Percentiles rank a stretch among this genome's conserved stretches.
Conservation (phyloP, 2,329 filamentous ascomycete genomes). For the Piedraia hortae region DNA sequence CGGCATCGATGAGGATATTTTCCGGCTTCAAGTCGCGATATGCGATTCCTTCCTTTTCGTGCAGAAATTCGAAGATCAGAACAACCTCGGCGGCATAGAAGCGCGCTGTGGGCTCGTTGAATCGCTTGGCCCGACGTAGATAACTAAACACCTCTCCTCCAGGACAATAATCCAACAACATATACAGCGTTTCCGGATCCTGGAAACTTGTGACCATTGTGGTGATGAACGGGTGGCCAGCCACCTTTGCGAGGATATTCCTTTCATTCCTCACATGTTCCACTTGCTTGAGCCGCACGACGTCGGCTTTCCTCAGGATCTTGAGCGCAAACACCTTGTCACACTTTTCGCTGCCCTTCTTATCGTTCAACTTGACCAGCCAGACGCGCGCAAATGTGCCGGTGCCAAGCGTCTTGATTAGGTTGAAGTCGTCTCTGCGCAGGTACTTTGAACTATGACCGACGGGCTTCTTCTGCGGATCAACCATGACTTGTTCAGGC, state of each 20-base stretch:
- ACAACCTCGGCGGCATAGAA: slow-evolving; percentile 73
- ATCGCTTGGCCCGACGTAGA: slow-evolving; percentile 46
- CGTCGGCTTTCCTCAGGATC: slow-evolving; percentile 38
- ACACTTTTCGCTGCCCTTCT: slow-evolving; percentile 20
- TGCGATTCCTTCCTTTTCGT: slow-evolving; percentile 53
- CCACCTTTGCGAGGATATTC: slow-evolving; percentile 46
- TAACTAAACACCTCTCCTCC: slow-evolving; percentile 71
- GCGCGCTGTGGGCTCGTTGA: slow-evolving; percentile 49
- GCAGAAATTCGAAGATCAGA: slow-evolving; percentile 51
- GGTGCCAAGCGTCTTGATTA: slow-evolving; percentile 50
- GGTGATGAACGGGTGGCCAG: slow-evolving; percentile 63
- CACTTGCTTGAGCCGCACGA: slow-evolving; percentile 62
- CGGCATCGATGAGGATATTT: slow-evolving; percentile 49
- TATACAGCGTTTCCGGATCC: slow-evolving; percentile 51
- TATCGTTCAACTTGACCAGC: slow-evolving; percentile 35
- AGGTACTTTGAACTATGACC: slow-evolving; percentile 21
- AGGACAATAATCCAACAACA: slow-evolving; percentile 60
- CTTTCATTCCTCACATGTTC: slow-evolving; percentile 70
- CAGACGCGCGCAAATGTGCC: slow-evolving; percentile 58
- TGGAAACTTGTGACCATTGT: slow-evolving; percentile 53
- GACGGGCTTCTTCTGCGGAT: slow-evolving; percentile 18
- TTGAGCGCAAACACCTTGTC: slow-evolving; percentile 55
- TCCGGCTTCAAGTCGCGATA: slow-evolving; percentile 65
- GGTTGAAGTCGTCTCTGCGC: slow-evolving; percentile 34
- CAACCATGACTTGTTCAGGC: slow-evolving; percentile 16